Conservation (phyloP, 495 filamentous ascomycete species). For the Podospora pseudoanserina region DNA sequence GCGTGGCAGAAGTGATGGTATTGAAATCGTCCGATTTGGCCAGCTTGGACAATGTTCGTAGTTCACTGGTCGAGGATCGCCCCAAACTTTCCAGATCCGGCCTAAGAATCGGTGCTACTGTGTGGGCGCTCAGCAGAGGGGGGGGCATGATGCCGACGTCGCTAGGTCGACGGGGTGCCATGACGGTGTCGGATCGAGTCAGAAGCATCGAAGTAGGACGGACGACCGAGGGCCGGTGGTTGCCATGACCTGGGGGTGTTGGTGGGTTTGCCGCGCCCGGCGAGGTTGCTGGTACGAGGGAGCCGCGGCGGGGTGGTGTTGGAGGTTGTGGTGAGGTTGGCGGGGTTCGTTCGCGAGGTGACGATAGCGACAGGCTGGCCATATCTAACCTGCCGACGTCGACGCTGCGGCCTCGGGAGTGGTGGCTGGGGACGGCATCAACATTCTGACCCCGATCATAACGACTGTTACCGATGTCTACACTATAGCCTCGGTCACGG, state of each 20-base stretch:
- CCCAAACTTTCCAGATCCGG: conserved; percentile 76
- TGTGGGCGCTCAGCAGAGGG: conserved; percentile 43
- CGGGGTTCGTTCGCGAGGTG: conserved; percentile 32
- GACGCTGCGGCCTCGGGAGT: conserved; percentile 35
- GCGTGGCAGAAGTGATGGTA: conserved; percentile 60
- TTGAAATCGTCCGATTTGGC: conserved; percentile 79
- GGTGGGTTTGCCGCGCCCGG: conserved; percentile 14
- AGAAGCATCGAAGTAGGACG: conserved; percentile 54
- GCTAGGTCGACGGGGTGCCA: conserved; percentile 27
- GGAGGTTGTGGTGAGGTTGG: conserved; percentile 17
- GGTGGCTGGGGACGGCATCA: conserved; percentile 8
- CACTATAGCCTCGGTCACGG: conserved; percentile 48
- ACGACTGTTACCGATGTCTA: conserved; percentile 48
- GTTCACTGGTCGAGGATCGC: conserved; percentile 79
- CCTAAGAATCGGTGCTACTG: conserved; percentile 46
- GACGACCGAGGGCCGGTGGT: conserved; percentile 35
- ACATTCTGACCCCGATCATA: conserved; percentile 18
- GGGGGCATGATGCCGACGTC: conserved; percentile 29
- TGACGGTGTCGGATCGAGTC: conserved; percentile 48
- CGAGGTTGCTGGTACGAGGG: background rate
- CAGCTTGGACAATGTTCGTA: conserved; percentile 83
- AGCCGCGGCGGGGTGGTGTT: background rate
- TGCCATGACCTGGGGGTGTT: conserved; percentile 17
- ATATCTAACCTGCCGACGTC: conserved; percentile 53
- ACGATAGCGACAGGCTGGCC: conserved; percentile 39